phyloP scores from a whole-genome alignment of 1,139 yeast genomes.

The Ashbya aceris region DNA sequence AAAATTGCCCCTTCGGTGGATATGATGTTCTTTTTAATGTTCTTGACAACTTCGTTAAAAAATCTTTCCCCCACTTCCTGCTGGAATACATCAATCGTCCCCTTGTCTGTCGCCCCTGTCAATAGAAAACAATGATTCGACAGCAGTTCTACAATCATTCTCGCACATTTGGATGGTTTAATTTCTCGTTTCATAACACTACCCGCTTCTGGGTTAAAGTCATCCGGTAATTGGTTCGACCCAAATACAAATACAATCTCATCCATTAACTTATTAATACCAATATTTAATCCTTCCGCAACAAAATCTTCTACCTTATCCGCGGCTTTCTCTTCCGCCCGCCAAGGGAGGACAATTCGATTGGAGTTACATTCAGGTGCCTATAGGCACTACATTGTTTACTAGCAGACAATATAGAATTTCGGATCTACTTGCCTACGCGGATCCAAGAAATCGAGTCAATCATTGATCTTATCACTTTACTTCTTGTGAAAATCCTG shows the following conservation, averaged over 20 bases:
- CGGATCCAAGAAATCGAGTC: no score
- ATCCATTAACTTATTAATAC: conserved; percentile 77
- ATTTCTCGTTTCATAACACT: conserved; percentile 21
- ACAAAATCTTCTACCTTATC: conserved; percentile 75
- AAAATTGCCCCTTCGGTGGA: conserved; percentile 78
- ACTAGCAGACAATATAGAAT: no score
- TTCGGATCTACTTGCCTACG: no score
- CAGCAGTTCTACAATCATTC: conserved; percentile 49
- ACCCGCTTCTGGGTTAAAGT: conserved; percentile 36
- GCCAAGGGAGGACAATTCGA: conserved; percentile 42
- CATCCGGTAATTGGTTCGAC: conserved; percentile 45
- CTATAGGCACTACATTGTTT: no score
- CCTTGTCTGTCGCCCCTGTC: conserved; percentile 77
- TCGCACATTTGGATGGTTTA: conserved; percentile 72
- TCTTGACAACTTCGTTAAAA: conserved; percentile 66
- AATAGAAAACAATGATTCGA: conserved; percentile 67
- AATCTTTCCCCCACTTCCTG: conserved; percentile 89
- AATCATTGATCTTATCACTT: no score
- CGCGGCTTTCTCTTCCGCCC: conserved; percentile 62
- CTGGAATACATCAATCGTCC: conserved; percentile 84
- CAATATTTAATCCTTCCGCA: conserved; percentile 85
- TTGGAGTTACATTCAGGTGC: conserved; percentile 34
- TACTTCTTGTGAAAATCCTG: no score
- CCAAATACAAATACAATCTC: conserved; percentile 54
- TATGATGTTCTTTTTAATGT: conserved; percentile 57